phyloP scores from a whole-genome alignment of 2,329 filamentous ascomycete genomes.

The Aspergillus tamarii region DNA sequence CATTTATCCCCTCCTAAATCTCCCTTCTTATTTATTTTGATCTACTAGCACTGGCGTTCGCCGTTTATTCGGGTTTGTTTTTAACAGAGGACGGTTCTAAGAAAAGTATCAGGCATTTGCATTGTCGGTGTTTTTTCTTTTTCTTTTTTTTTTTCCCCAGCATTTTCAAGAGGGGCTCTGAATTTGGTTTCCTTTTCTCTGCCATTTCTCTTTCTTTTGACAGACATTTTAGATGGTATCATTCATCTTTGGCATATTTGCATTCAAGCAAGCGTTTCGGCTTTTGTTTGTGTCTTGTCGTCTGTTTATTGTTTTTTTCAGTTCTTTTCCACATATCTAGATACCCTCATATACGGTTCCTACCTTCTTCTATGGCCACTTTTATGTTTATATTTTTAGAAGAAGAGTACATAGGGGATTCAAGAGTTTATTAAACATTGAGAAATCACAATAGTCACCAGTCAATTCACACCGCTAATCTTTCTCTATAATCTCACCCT shows the following conservation, averaged over 20 bases:
- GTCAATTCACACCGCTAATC: not conserved
- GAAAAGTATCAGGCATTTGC: constrained; percentile 14
- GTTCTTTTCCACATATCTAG: constrained; percentile 21
- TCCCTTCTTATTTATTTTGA: constrained; percentile 10
- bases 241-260: constrained; percentile 6
- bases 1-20: constrained; percentile 11
- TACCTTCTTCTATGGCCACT: constrained; percentile 11
- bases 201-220: constrained; percentile 1
- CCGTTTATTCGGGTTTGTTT: constrained; percentile 13
- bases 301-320: constrained; percentile 19
- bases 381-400: constrained; percentile 3
- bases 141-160: constrained; percentile 3
- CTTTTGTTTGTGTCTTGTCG: constrained; percentile 12
- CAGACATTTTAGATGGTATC: constrained; percentile 6
- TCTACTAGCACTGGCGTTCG: constrained; percentile 19
- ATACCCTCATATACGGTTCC: constrained; percentile 22
- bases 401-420: not conserved
- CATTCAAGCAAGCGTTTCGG: constrained; percentile 11
- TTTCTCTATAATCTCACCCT: not conserved
- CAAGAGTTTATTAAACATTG: not conserved
- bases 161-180: constrained; percentile 1
- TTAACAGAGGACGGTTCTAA: constrained; percentile 8
- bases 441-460: not conserved
- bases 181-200: not conserved
- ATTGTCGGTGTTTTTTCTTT: constrained; percentile 8